Conservation (phyloP, 805 yeast genomes). For the Zygosaccharomyces kombuchaensis region DNA sequence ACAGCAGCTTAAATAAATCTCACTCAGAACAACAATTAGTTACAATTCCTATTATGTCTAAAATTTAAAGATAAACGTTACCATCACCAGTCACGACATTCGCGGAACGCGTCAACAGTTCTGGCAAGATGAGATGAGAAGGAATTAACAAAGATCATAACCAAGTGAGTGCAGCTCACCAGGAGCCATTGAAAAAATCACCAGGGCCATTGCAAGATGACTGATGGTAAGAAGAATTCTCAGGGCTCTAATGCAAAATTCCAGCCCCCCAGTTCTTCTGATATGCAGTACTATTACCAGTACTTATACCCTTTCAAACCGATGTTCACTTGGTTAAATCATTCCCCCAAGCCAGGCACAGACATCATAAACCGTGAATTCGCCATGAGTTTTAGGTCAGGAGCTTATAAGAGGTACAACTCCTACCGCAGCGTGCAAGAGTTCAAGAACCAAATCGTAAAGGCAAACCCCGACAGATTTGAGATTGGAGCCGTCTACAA, state of each 20-base stretch:
- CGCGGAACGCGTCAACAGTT: background rate
- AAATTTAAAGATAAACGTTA: too few relatives aligned
- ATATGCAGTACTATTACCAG: conserved; percentile 69
- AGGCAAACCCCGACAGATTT: conserved; percentile 79
- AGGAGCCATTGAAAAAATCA: background rate
- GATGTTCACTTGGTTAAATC: conserved; percentile 86
- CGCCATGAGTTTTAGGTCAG: conserved; percentile 84
- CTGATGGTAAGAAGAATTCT: background rate
- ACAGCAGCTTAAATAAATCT: background rate
- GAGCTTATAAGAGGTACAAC: conserved; percentile 86
- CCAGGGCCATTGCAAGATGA: background rate
- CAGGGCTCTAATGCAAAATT: background rate
- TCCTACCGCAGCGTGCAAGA: conserved; percentile 65
- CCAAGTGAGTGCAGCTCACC: background rate
- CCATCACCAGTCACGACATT: background rate
- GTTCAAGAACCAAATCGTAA: conserved; percentile 71
- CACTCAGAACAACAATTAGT: too few relatives aligned
- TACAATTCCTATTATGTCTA: too few relatives aligned
- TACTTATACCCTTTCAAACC: conserved; percentile 69
- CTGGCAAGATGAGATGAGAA: conserved; percentile 1
- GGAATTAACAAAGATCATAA: background rate
- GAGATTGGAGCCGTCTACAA: conserved; percentile 93
- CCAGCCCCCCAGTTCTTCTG: conserved; percentile 41
- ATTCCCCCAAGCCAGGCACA: conserved; percentile 65
- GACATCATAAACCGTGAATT: conserved; percentile 89